Evolutionary conservation across 305 asterid genomes (phyloP).

Genomic region (Ajuga reptans): DNA sequence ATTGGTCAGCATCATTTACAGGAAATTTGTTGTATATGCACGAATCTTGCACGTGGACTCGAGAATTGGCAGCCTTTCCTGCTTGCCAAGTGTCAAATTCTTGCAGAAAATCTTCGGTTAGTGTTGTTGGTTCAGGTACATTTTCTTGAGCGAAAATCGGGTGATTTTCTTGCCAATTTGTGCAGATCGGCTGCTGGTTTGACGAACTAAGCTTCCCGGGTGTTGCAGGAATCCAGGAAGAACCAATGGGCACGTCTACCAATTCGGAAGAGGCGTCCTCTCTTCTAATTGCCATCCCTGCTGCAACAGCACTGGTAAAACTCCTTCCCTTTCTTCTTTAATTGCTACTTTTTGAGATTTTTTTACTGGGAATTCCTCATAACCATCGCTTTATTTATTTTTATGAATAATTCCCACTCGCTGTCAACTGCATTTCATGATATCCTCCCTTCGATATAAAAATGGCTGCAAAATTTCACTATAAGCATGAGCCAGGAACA

Average conservation of each 20-base stretch:
- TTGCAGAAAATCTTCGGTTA: conserved; percentile 16
- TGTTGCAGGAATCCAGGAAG: conserved; percentile 57
- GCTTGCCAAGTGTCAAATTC: conserved; percentile 31
- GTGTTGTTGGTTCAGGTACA: conserved; percentile 17
- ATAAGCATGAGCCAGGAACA: not conserved
- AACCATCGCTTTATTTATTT: not conserved
- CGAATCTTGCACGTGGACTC: conserved; percentile 6
- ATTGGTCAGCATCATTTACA: conserved; percentile 20
- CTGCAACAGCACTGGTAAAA: conserved; percentile 31
- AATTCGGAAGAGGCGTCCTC: conserved; percentile 28
- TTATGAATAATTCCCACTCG: conserved; percentile 1
- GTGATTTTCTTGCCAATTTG: conserved; percentile 25
- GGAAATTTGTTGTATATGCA: conserved; percentile 6
- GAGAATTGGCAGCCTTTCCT: conserved; percentile 9
- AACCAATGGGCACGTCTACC: conserved; percentile 27
- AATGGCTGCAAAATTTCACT: conserved; percentile 4
- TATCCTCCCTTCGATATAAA: conserved; percentile 17
- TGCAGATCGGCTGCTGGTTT: conserved; percentile 34
- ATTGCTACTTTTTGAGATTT: not conserved
- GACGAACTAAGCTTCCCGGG: conserved; percentile 46
- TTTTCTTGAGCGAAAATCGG: conserved; percentile 13
- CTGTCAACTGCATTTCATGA: conserved; percentile 24
- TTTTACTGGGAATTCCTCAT: not conserved
- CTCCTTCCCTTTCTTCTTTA: conserved; percentile 19
- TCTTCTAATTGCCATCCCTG: conserved; percentile 44